These are phyloP conservation scores for Vaccinium macrocarpon DNA, from an alignment of 148 eudicot species.

Conservation along the genomic window DNA sequence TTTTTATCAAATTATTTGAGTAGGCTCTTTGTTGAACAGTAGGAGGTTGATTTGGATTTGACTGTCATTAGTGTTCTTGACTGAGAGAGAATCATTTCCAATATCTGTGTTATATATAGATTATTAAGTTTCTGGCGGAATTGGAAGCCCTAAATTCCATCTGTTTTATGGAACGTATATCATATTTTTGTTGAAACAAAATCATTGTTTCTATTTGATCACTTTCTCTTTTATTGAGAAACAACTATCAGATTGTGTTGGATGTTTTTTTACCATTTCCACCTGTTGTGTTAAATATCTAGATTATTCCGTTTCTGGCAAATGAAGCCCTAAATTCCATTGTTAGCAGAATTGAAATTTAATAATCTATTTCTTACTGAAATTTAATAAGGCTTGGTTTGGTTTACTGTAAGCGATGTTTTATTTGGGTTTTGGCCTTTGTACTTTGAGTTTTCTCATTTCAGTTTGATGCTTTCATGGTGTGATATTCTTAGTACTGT, in stretches of 20 bases:
- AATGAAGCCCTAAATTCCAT: too few relatives aligned
- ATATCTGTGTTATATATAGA: background rate
- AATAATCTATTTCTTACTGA: background rate
- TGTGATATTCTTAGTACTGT: background rate
- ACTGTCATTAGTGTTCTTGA: conserved; percentile 16
- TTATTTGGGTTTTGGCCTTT: background rate
- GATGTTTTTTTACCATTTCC: too few relatives aligned
- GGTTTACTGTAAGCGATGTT: background rate
- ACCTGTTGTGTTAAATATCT: too few relatives aligned
- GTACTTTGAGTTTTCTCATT: background rate
- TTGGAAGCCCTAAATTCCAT: background rate
- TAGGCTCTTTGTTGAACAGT: conserved; percentile 3
- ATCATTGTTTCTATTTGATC: too few relatives aligned
- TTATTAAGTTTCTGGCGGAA: background rate
- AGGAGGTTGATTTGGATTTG: conserved; percentile 9
- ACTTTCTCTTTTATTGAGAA: too few relatives aligned
- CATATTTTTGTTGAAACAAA: too few relatives aligned
- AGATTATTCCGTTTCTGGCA: too few relatives aligned
- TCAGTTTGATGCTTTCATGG: background rate
- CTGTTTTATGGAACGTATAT: too few relatives aligned
- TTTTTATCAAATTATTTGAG: background rate
- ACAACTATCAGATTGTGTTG: too few relatives aligned
- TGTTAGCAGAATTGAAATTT: background rate
- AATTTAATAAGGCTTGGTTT: too few relatives aligned
- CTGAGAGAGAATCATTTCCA: too few relatives aligned